Conservation (phyloP, 176 grass and related monocot species). For the Neostapfia colusana region DNA sequence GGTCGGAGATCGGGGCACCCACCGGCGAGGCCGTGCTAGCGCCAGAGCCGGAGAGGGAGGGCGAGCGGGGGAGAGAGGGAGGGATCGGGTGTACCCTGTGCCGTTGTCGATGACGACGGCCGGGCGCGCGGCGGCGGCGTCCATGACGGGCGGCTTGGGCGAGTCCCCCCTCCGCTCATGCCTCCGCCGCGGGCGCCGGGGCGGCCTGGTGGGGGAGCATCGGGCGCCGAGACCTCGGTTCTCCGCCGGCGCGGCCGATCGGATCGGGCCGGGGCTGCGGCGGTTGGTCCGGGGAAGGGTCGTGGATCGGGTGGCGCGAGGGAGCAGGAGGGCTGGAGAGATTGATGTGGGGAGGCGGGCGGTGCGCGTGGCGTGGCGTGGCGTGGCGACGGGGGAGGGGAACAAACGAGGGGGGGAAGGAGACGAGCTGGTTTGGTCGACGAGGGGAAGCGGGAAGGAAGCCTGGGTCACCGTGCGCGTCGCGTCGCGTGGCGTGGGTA, state of each 20-base stretch:
- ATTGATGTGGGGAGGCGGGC: conserved; percentile 34
- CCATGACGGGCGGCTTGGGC: conserved; percentile 48
- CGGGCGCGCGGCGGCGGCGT: conserved; percentile 66
- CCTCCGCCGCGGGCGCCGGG: conserved; percentile 22
- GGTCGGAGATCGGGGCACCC: not conserved
- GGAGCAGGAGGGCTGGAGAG: not conserved
- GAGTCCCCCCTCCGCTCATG: conserved; percentile 33
- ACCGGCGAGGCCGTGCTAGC: not conserved
- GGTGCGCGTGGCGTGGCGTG: conserved; percentile 3
- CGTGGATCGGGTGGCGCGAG: not conserved
- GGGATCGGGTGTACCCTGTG: conserved; percentile 52
- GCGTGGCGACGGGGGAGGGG: not conserved
- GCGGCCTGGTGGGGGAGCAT: conserved; percentile 35
- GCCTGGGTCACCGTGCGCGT: not conserved
- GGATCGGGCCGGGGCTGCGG: not conserved
- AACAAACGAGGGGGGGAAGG: conserved; percentile 16
- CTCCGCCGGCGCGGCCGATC: not conserved
- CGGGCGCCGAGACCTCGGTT: not conserved
- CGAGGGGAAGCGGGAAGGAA: conserved; percentile 45
- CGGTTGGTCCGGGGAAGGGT: not conserved
- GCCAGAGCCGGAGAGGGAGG: not conserved
- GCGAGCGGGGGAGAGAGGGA: not conserved
- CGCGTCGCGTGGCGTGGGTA: not conserved
- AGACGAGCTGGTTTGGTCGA: conserved; percentile 43
- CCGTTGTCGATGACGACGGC: conserved; percentile 98